Base-by-base conservation (phyloP, 2,329 filamentous ascomycete species). In the Hypoxylon sp. region DNA sequence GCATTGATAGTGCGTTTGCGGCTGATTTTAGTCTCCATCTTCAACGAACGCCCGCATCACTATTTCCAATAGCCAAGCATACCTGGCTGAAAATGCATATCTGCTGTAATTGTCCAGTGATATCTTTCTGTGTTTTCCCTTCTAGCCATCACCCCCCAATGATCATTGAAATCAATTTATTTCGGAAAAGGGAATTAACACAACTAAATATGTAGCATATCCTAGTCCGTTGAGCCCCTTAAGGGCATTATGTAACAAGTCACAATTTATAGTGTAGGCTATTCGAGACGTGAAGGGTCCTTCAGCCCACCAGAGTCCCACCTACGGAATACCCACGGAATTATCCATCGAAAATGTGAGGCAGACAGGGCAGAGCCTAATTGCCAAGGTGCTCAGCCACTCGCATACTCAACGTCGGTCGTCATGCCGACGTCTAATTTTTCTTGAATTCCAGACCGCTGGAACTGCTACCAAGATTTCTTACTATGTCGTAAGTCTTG, bases 311-410 rank as follows among this genome's bases (percentile, higher is more conserved):
- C 11, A 30, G 27, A 56, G 57, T 59, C 49, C 68, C 64, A 61
- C 56, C 40, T 63, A 11, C 56, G 54, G 57, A 64, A 65, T 25
- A 61, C 56, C 40, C 60, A 11, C 56, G 54, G 57, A 64, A 65
- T 25, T 48, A 62, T 60, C 61, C 69, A 56, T 56, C 50, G 33
- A 53, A 46, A 46, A 53, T 46, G 40, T 54, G 48, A 69, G 66
- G 69, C 64, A 64, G 64, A 63, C 53, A 55, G 46, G 66, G 61
- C 53, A 42, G 53, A 61, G n/a, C 11, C 20, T 35, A 49, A 64
- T 56, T 66, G 66, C 67, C 69, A 72, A 67, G 66, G 30, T 25
- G 55, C 69, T 70, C 49, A 72, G 69, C 69, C 69, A 64, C 69
- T 59, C 30, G 35, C 14, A 51, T 40, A 44, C 42, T 61, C 44